Conservation (phyloP, 148 eudicot species). For the Hydrangea macrophylla region DNA sequence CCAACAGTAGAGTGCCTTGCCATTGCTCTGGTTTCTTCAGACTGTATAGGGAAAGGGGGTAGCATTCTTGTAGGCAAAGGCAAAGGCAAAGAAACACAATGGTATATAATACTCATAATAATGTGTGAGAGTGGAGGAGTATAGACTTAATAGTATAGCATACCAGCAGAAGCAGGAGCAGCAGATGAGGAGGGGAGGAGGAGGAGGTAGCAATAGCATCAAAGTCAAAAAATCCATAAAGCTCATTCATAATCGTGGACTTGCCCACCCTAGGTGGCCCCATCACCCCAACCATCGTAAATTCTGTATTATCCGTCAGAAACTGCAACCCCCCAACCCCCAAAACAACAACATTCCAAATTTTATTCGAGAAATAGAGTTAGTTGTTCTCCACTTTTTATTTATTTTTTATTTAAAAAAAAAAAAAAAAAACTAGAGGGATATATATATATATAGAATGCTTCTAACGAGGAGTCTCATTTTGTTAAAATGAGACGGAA, state of each 20-base stretch:
- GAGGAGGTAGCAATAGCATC: too few relatives aligned
- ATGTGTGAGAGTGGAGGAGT: too few relatives aligned
- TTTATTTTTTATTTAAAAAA: too few relatives aligned
- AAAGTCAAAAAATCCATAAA: conserved; percentile 77
- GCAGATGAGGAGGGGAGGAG: too few relatives aligned
- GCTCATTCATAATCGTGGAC: conserved; percentile 67
- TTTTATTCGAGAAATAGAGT: too few relatives aligned
- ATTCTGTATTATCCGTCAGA: conserved; percentile 74
- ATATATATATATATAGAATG: too few relatives aligned
- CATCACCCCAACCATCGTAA: conserved; percentile 71
- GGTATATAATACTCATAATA: too few relatives aligned
- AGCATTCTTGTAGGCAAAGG: conserved; percentile 64
- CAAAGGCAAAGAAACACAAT: too few relatives aligned
- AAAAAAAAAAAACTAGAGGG: too few relatives aligned
- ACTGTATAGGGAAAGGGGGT: conserved; percentile 62
- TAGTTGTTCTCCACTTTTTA: too few relatives aligned
- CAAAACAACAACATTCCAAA: too few relatives aligned
- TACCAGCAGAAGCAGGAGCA: conserved; percentile 72
- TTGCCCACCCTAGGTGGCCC: conserved; percentile 75
- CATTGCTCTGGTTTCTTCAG: conserved; percentile 58
- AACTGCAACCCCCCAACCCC: conserved; percentile 36
- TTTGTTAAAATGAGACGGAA: neutral
- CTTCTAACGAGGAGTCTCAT: neutral
- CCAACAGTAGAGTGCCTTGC: conserved; percentile 71
- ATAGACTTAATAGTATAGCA: too few relatives aligned